Base-by-base conservation (phyloP, 2,329 filamentous ascomycete species). In the Colletotrichum brevisporum region DNA sequence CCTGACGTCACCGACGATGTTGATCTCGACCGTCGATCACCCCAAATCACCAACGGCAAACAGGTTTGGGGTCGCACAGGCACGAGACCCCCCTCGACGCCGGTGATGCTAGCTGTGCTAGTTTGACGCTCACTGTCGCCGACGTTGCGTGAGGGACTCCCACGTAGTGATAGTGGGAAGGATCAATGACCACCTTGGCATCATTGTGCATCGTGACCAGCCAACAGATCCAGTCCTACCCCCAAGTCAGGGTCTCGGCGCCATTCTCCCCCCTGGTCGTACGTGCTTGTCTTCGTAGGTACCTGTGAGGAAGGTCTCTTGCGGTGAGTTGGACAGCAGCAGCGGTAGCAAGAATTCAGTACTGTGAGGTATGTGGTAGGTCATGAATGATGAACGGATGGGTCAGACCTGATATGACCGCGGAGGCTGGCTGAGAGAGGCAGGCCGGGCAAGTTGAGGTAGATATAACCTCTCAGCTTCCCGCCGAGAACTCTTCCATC, bases 141-240 rank as follows among this genome's bases (percentile, higher is more conserved):
- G 13, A 27, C 12, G 27, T 27, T 31, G 21, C 61, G 12, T 27
- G 52, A 47, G 43, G 47, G 39, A 60, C 10, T 16, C 31, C 36
- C 47, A 36, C 15, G 45, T 26, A 27, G 8, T 39, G 39, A 45
- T 26, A 18, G 8, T 39, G 39, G 39, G 48, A 27, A 27, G 26
- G n/a, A 24, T 16, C 43, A 43, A 48, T 61, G 62, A 24, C 55
- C 62, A 61, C 31, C 55, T 67, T 67, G 67, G 67, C 67, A 69
- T 69, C 67, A 69, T 69, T 66, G 67, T 69, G 67, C 67, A 69
- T 55, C 55, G 67, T 24, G 12, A 24, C 43, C 39, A 58, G 65
- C 60, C 60, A 58, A 58, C 60, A 64, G 50, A 36, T 36, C 31
- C 31, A 36, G 10, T 36, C 31, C 31, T 36, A 8, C 18, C 10